Evolutionary conservation across 352 stramenopile species (phyloP).

Genomic region (Phytophthora pini): DNA sequence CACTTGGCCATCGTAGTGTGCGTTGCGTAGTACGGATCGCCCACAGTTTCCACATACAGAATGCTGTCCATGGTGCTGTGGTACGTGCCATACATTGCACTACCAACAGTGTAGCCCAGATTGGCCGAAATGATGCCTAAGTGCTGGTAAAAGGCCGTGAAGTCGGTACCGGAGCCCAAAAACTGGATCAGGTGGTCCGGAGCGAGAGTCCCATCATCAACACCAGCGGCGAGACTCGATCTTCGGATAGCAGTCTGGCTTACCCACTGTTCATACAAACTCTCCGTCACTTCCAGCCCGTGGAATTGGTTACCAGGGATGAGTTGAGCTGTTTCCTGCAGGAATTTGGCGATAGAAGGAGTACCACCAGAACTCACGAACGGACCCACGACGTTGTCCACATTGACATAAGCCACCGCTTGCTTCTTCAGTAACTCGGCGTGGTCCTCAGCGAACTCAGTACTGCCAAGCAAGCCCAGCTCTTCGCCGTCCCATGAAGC

Average conservation of each 20-base stretch:
- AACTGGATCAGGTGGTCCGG: conserved; percentile 63
- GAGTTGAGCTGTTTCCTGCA: conserved; percentile 60
- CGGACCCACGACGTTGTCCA: conserved; percentile 71
- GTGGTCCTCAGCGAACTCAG: conserved; percentile 74
- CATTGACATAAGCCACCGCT: conserved; percentile 83
- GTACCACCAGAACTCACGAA: conserved; percentile 55
- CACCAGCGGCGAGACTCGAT: conserved; percentile 11
- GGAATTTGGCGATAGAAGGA: conserved; percentile 62
- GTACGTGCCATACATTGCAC: conserved; percentile 69
- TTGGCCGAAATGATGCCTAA: conserved; percentile 82
- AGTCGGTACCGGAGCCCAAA: conserved; percentile 73
- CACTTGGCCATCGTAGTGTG: conserved; percentile 59
- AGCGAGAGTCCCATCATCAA: conserved; percentile 42
- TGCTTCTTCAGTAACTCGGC: conserved; percentile 53
- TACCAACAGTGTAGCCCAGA: conserved; percentile 34
- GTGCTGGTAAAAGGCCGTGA: conserved; percentile 88
- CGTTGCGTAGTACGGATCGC: conserved; percentile 68
- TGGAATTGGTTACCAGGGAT: conserved; percentile 51
- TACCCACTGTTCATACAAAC: conserved; percentile 53
- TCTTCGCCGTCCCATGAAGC: conserved; percentile 90
- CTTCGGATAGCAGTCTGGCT: conserved; percentile 30
- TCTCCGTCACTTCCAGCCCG: conserved; percentile 27
- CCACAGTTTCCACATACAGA: conserved; percentile 60
- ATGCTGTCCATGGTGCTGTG: conserved; percentile 90
- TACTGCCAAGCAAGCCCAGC: conserved; percentile 70